Conservation (phyloP, 345 rosid genomes). For the Microthlaspi erraticum region DNA sequence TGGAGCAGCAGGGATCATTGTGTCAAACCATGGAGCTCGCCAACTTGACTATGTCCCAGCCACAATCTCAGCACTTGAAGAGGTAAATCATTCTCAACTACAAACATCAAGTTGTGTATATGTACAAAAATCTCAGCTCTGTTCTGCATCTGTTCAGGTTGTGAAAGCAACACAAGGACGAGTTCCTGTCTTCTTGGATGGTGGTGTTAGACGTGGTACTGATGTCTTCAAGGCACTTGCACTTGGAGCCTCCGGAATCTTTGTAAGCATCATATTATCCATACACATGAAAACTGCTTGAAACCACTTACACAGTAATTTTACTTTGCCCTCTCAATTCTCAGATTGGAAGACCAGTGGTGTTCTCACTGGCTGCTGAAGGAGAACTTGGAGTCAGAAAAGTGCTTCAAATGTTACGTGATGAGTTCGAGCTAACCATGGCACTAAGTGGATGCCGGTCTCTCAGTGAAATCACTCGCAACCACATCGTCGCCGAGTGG, state of each 20-base stretch:
- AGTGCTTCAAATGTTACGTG: constrained; percentile 73
- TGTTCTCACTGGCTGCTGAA: constrained; percentile 83
- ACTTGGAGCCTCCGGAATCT: constrained; percentile 85
- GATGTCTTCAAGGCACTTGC: constrained; percentile 92
- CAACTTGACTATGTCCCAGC: constrained; percentile 80
- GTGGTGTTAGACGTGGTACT: constrained; percentile 89
- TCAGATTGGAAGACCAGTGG: constrained; percentile 88
- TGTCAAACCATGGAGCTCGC: constrained; percentile 88
- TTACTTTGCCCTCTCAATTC: background rate
- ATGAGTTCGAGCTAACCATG: constrained; percentile 87
- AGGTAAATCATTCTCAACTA: constrained; percentile 48
- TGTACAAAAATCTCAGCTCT: background rate
- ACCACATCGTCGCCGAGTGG: constrained; percentile 73
- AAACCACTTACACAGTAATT: background rate
- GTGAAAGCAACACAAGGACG: constrained; percentile 82
- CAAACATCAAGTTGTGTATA: background rate
- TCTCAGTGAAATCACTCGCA: constrained; percentile 74
- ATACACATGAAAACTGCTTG: background rate
- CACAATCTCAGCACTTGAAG: constrained; percentile 83
- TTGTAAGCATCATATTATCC: constrained; percentile 54
- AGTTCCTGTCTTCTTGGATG: constrained; percentile 80
- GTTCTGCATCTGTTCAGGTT: constrained; percentile 48
- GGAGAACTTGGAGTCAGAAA: constrained; percentile 78
- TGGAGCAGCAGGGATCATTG: constrained; percentile 87
- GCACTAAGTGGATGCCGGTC: constrained; percentile 80